Base-by-base conservation (phyloP, 805 yeast species). In the Lachancea dasiensis region DNA sequence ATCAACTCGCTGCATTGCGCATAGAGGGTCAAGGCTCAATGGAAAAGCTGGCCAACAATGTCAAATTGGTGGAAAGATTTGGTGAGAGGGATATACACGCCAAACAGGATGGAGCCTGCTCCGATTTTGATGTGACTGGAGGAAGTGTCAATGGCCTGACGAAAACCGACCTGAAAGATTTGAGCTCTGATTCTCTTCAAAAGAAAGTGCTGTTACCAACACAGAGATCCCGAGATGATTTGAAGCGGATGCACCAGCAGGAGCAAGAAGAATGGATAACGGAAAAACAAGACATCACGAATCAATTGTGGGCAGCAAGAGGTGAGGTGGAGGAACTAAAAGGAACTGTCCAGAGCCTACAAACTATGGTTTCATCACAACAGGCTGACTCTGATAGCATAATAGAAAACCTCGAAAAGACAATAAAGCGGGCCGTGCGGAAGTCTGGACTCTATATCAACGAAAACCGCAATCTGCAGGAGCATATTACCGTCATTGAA, bases 321-420 rank as follows among this genome's bases (percentile, higher is more conserved):
- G 5, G 13, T 6, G 41, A 38, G 22, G 31, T 30, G 3, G 20
- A 17, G 10, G 39, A 19, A 7, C 38, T 48, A 14, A 25, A 36
- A 21, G 42, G 33, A 9, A 34, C 40, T 7, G 42, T 43, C 9
- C 42, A 44, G 19, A 34, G 40, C 10, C 36, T 46, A 16, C 63
- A 56, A 39, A 39, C 43, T 6, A 44, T 54, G 13, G 27, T 48
- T 13, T 43, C 44, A 9, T 38, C 32, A 26, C 52, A 53, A 48
- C 45, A 44, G 31, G 48, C 42, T 36, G 51, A 50, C 19, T 44
- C 49, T 26, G 54, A 53, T 9, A 60, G 57, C 33, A 56, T 52
- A 18, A 39, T 56, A 7, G 58, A 50, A 18, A 49, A 53, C 38
- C 43, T 53, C 10, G 43, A 45, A 26, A 48, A 43, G 17, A 50